Evolutionary conservation across 148 eudicot species (phyloP), one percentile per base, ranked within the genome.

Genomic region (Arctostaphylos glauca): DNA sequence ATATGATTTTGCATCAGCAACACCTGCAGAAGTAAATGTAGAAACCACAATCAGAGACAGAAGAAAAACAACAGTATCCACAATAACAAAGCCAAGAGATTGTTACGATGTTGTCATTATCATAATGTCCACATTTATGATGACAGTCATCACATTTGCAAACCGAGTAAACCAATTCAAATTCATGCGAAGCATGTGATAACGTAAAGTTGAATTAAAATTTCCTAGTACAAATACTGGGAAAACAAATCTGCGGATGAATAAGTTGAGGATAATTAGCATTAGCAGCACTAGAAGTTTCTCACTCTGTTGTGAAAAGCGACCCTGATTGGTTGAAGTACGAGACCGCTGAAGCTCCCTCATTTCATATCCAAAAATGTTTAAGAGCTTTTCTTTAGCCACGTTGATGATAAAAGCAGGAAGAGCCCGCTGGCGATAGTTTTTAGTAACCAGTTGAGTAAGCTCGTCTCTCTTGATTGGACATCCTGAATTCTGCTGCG

Each of bases 401-500:
- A 89, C 94, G 73, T 91, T 89, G 64, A 96, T 94, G 13, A 94
- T 90, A 79, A 85, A 88, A 90, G 93, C 93, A 72, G 98, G 96
- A 48, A 96, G 95, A 78, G 90, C 89, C 48, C 94, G 89, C 67
- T 91, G 95, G 62, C 88, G 84, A 80, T 96, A 94, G 74, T 92
- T 93, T 82, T 89, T 94, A 18, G 96, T 89, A 73, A 96, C 81
- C 58, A 94, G 82, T 82, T 91, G 97, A 16, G 92, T 90, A 68
- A 96, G 86, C 56, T 94, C 98, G 1, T 93, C 97, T 87, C 98
- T 92, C 77, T 93, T 96, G 21, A 96, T 92, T 25, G 99, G 99
- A 78, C 99, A 94, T 43, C 99, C 98, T 41, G 89, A 89, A 84
- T 85, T 94, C 80, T 96, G 97, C 54, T 92, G 93, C 66, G 93